Percentiles rank a stretch among this genome's conserved stretches.
phyloP scores from a whole-genome alignment of 176 grass and related monocot genomes.

The Raddia distichophylla region DNA sequence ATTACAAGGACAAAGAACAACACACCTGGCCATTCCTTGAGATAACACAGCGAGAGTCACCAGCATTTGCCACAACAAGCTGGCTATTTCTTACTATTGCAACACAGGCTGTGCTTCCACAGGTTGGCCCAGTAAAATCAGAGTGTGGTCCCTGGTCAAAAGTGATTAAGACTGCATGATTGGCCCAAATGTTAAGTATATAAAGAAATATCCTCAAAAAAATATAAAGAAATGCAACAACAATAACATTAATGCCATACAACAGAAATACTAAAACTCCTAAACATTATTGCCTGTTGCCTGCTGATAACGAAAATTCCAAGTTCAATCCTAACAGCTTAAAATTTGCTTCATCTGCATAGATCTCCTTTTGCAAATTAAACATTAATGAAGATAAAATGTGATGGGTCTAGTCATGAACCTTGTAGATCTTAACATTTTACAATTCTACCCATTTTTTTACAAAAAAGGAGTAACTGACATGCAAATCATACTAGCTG shows the following conservation, averaged over 20 bases:
- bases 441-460: constrained; percentile 13
- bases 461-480: constrained; percentile 1
- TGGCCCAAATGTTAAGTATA: constrained; percentile 19
- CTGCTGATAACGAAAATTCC: not conserved
- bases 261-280: not conserved
- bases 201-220: no score
- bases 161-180: constrained; percentile 19
- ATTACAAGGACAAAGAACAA: not conserved
- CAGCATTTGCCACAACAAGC: constrained; percentile 89
- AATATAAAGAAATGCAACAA: constrained; percentile 3
- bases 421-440: not conserved
- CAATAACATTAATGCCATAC: not conserved
- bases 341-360: not conserved
- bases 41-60: constrained; percentile 94
- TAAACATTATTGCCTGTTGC: not conserved
- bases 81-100: constrained; percentile 83
- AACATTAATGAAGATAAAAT: constrained; percentile 2
- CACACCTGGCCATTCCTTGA: constrained; percentile 88
- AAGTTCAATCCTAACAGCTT: not conserved
- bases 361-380: not conserved
- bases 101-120: constrained; percentile 90
- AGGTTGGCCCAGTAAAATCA: constrained; percentile 80
- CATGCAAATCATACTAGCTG: constrained; percentile 19
- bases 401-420: not conserved
- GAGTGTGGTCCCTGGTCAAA: constrained; percentile 87